phyloP scores from a whole-genome alignment of 345 rosid species.

The Melaleuca alternifolia region DNA sequence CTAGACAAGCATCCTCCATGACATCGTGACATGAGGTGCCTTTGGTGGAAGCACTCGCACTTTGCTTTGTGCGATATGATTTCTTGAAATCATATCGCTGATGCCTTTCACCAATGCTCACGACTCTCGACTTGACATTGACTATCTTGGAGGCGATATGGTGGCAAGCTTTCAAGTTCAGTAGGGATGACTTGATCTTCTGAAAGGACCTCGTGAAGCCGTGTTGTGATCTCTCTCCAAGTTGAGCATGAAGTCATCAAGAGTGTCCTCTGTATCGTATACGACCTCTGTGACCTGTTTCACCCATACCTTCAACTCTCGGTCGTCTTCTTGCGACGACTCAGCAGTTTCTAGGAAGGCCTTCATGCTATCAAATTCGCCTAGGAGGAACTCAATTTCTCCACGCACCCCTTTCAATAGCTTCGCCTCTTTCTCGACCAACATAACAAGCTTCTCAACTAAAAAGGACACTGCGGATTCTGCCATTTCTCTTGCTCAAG shows the following conservation, averaged over 20 bases:
- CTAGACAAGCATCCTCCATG: too few species aligned
- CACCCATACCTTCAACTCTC: background rate
- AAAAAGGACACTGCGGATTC: background rate
- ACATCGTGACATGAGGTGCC: too few species aligned
- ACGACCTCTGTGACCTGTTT: background rate
- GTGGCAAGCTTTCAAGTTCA: background rate
- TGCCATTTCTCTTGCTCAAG: background rate
- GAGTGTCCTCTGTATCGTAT: background rate
- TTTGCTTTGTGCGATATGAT: background rate
- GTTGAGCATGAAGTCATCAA: background rate
- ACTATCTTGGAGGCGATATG: background rate
- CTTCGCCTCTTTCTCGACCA: background rate
- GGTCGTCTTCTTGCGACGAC: background rate
- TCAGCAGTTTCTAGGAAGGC: background rate
- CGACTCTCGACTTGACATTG: background rate
- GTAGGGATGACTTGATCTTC: background rate
- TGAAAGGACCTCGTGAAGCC: background rate
- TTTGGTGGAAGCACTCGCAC: too few species aligned
- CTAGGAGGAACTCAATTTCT: accelerated
- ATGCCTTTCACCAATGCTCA: background rate
- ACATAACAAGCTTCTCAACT: background rate
- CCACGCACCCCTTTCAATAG: background rate
- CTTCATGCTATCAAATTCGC: background rate
- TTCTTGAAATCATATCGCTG: background rate
- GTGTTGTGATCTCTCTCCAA: background rate